phyloP scores from a whole-genome alignment of 495 filamentous ascomycete genomes.

The Elaphomyces granulatus region DNA sequence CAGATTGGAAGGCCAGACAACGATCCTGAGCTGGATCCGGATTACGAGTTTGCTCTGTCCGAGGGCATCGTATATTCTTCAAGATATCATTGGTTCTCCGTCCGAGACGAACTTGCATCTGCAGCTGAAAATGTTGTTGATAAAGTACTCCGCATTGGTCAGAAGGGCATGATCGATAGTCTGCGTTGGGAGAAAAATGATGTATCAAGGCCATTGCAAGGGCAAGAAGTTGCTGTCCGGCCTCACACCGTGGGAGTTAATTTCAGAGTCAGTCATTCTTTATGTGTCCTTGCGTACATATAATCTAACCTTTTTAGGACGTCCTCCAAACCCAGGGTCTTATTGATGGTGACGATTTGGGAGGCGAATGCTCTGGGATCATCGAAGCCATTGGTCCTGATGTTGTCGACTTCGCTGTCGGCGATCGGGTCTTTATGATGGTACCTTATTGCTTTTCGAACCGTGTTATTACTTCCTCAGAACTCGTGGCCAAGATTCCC shows the following conservation, averaged over 20 bases:
- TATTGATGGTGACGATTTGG: not conserved
- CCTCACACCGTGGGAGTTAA: not conserved
- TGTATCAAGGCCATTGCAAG: not conserved
- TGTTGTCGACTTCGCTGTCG: constrained; percentile 21
- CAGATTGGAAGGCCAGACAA: not conserved
- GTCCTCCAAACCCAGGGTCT: too few relatives aligned
- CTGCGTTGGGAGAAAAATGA: not conserved
- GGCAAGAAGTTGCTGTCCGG: not conserved
- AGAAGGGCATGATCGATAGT: not conserved
- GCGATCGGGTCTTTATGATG: constrained; percentile 22
- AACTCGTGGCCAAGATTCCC: constrained; percentile 14
- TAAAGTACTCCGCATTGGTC: not conserved
- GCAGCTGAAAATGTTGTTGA: not conserved
- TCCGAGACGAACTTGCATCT: not conserved
- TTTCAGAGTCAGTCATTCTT: not conserved
- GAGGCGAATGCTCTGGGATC: constrained; percentile 18
- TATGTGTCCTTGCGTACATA: too few relatives aligned
- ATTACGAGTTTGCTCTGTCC: not conserved
- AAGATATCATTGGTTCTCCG: not conserved
- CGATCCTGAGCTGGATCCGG: not conserved
- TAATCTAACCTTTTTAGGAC: too few relatives aligned
- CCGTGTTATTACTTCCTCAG: not conserved
- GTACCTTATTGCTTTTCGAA: constrained; percentile 2
- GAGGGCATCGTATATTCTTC: not conserved
- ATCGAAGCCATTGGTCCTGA: constrained; percentile 24